Base-by-base conservation (phyloP, 306 rosid genomes). In the Prunus dulcis region DNA sequence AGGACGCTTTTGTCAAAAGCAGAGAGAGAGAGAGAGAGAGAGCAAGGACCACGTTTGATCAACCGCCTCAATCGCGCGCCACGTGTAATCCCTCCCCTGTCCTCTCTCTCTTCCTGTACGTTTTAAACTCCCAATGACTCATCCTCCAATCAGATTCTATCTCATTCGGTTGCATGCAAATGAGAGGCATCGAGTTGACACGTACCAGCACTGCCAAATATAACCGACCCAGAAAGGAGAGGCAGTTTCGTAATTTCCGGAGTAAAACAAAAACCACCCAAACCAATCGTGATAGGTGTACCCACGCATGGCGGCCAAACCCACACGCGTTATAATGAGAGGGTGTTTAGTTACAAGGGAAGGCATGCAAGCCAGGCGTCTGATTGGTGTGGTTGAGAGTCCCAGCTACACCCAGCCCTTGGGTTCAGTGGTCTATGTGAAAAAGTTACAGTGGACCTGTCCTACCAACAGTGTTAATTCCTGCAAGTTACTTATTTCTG, bases 211-310 rank as follows among this genome's bases (percentile, higher is more conserved):
- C 25, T 12, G 72, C 81, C 92, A 83, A 84, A 88, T 61, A 67
- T 69, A 81, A 86, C 91, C 97, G 97, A 79, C 80, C 30, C 19
- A 23, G 74, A 25, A 19, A 38, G 5, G 43, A 32, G 63, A 66
- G 43, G 58, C 25, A 23, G 4, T 65, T 30, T 19, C 53, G 78
- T 18, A 75, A 82, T 51, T 58, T 0, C 0, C 1, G 47, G 63
- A 65, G 53, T 51, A 77, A 75, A 75, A 64, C 78, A 69, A 64
- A 62, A 65, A 12, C 62, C 18, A 27, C 76, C 82, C 85, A 88
- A 86, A 73, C 86, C 91, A 86, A 82, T 80, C 74, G 79, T 75
- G 74, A 82, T 90, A 91, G 91, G 93, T 91, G 98, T 91, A 85
- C 69, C 78, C 92, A 88, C 90, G 96, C 96, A 91, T 91, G 96